Evolutionary conservation across 169 alveolate species (phyloP).

Genomic region (Plasmodium yoelii): DNA sequence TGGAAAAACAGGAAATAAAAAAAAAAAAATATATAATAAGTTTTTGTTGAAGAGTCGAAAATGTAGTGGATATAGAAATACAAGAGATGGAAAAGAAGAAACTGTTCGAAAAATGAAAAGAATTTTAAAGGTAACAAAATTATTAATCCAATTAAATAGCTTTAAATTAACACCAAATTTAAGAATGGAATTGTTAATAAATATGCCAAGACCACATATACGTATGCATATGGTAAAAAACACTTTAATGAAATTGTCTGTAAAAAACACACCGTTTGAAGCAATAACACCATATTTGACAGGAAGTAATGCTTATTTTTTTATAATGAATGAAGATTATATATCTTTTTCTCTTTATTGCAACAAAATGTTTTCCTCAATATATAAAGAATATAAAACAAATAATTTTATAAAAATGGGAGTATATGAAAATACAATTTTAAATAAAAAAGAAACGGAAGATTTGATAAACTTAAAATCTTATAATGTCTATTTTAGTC

Average conservation of each 20-base stretch:
- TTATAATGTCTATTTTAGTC: constrained; percentile 50
- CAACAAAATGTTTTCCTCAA: constrained; percentile 41
- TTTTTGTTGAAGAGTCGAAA: constrained; percentile 56
- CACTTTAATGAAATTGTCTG: constrained; percentile 60
- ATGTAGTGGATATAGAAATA: constrained; percentile 69
- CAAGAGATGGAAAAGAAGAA: constrained; percentile 75
- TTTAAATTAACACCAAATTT: constrained; percentile 71
- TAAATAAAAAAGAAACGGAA: constrained; percentile 59
- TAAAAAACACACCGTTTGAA: constrained; percentile 68
- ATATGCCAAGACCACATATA: constrained; percentile 76
- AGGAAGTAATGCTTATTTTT: constrained; percentile 64
- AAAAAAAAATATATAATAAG: background rate
- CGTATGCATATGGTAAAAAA: constrained; percentile 77
- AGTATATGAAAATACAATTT: constrained; percentile 64
- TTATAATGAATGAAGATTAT: constrained; percentile 68
- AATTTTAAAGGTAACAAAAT: constrained; percentile 73
- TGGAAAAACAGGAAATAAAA: background rate
- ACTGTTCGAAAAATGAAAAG: constrained; percentile 60
- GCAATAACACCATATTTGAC: constrained; percentile 59
- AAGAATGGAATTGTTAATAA: constrained; percentile 68
- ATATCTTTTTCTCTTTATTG: constrained; percentile 60
- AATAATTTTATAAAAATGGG: constrained; percentile 45
- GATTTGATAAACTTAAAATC: constrained; percentile 61
- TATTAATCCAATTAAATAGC: constrained; percentile 65
- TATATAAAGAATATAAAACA: constrained; percentile 56